Percentiles rank a stretch among this genome's conserved stretches.
Conservation (phyloP, 768 basidiomycete species). For the Suillus bovinus region DNA sequence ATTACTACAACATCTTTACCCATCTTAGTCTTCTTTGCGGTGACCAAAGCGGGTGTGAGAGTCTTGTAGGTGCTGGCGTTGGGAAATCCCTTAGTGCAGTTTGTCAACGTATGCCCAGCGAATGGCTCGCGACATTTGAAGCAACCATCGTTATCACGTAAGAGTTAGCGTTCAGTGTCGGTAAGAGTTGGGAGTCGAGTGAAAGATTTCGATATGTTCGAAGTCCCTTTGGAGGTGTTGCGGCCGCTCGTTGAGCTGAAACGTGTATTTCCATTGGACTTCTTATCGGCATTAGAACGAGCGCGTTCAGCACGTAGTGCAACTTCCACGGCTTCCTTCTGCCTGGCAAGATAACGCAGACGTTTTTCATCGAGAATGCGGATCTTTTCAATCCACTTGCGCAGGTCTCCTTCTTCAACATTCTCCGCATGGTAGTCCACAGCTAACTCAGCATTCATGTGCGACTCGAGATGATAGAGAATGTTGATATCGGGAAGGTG, state of each 20-base stretch:
- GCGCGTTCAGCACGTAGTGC: background rate
- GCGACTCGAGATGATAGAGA: constrained; percentile 1
- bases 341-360: background rate
- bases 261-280: no score
- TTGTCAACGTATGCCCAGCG: background rate
- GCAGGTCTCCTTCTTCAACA: background rate
- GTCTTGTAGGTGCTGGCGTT: constrained; percentile 16
- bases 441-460: background rate
- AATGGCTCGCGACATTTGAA: constrained; percentile 20
- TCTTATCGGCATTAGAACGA: no score
- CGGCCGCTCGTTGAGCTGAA: no score
- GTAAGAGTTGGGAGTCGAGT: constrained; percentile 13
- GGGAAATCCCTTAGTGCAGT: constrained; percentile 25
- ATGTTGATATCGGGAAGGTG: background rate
- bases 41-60: constrained; percentile 10
- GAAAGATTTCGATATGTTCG: no score
- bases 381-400: constrained; percentile 7
- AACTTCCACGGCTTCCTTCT: background rate
- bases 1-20: no score
- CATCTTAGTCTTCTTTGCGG: background rate
- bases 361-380: constrained; percentile 6
- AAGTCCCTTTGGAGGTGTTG: no score
- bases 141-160: constrained; percentile 23
- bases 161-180: constrained; percentile 9
- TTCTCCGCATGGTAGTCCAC: background rate